Percentiles rank a stretch among this genome's conserved stretches.
phyloP scores from a whole-genome alignment of 345 rosid species.

The Fremontodendron californicum region DNA sequence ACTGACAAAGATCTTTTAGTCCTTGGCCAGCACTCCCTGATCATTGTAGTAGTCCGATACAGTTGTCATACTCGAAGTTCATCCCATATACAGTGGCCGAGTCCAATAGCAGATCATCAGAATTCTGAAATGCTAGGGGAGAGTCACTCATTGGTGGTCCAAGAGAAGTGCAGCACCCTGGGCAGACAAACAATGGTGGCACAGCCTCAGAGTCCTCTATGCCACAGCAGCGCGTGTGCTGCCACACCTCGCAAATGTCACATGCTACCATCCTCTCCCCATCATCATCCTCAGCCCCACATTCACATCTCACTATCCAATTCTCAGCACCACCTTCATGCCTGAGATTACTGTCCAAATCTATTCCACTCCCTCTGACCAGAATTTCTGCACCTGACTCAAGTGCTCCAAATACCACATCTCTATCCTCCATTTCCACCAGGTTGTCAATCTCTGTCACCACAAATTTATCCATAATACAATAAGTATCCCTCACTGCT shows the following conservation, averaged over 20 bases:
- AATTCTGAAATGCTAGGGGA: conserved; percentile 25
- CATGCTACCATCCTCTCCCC: conserved; percentile 93
- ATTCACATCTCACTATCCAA: conserved; percentile 73
- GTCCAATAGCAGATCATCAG: conserved; percentile 31
- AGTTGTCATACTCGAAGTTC: conserved; percentile 12
- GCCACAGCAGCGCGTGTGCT: conserved; percentile 78
- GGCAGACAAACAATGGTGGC: conserved; percentile 73
- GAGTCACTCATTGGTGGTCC: conserved; percentile 32
- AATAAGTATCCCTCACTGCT: conserved; percentile 69
- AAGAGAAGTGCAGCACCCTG: conserved; percentile 56
- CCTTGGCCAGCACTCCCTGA: background rate
- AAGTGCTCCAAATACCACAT: conserved; percentile 42
- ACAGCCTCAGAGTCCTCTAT: conserved; percentile 59
- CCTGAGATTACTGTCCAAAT: conserved; percentile 33
- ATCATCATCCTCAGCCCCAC: conserved; percentile 82
- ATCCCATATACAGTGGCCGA: conserved; percentile 7
- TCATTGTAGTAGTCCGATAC: conserved; percentile 8
- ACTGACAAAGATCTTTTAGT: background rate
- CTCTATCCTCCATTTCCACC: conserved; percentile 41
- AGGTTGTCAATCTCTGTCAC: conserved; percentile 51
- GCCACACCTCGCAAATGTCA: conserved; percentile 86
- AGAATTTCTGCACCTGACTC: conserved; percentile 51
- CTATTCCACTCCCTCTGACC: conserved; percentile 52
- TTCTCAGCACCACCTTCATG: conserved; percentile 68
- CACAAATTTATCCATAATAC: conserved; percentile 43